phyloP scores from a whole-genome alignment of 192 early-diverging fungal species.

The Spizellomyces sp. region DNA sequence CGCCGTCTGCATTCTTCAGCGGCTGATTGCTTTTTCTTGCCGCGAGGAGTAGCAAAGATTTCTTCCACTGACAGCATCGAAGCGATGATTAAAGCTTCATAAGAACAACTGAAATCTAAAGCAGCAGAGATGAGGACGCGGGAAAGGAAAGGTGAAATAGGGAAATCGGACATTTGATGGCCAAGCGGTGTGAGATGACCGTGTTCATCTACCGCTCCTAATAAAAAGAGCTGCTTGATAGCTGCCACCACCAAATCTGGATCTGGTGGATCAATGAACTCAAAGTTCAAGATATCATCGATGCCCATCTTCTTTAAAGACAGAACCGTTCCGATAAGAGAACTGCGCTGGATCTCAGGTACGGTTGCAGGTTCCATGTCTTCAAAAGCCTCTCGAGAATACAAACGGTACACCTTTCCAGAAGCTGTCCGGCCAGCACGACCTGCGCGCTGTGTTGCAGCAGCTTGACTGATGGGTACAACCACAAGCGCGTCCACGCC shows the following conservation, averaged over 20 bases:
- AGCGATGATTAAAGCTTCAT: slow-evolving; percentile 52
- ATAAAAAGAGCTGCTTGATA: slow-evolving; percentile 47
- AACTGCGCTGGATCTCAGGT: slow-evolving; percentile 62
- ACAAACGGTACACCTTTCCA: slow-evolving; percentile 65
- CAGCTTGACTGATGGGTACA: slow-evolving; percentile 59
- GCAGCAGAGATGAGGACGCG: slow-evolving; percentile 44
- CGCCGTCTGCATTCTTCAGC: slow-evolving; percentile 33
- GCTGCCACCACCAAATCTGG: slow-evolving; percentile 42
- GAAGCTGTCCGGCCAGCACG: slow-evolving; percentile 55
- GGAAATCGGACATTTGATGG: slow-evolving; percentile 45
- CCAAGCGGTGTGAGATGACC: slow-evolving; percentile 51
- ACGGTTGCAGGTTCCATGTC: slow-evolving; percentile 50
- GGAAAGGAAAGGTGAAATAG: slow-evolving; percentile 49
- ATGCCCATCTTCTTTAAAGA: slow-evolving; percentile 57
- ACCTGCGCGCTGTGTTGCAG: slow-evolving; percentile 65
- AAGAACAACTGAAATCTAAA: slow-evolving; percentile 39
- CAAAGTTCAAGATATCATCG: slow-evolving; percentile 57
- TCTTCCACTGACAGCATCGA: slow-evolving; percentile 58
- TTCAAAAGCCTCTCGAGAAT: slow-evolving; percentile 56
- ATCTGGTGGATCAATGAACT: slow-evolving; percentile 63
- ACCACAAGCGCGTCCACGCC: slow-evolving; percentile 57
- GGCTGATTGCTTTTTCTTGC: slow-evolving; percentile 30
- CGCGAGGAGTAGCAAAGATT: slow-evolving; percentile 39
- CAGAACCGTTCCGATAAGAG: slow-evolving; percentile 51
- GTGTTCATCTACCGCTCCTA: slow-evolving; percentile 53